Base-by-base conservation (phyloP, 139 green algal species). In the Raphidocelis subcapitata region DNA sequence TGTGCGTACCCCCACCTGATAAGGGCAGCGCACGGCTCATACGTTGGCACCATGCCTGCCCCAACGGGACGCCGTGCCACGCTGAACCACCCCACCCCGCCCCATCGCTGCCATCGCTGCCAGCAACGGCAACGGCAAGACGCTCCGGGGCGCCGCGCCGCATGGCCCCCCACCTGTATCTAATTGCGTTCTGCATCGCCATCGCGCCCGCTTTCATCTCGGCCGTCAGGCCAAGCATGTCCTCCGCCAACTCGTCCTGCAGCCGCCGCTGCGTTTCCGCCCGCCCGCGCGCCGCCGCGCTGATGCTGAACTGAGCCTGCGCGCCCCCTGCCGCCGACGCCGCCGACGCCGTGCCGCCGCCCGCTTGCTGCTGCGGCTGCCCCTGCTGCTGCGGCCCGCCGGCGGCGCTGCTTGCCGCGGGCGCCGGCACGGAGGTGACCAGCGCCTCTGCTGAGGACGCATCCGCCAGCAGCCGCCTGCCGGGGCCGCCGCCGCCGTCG, bases 211-310 rank as follows among this genome's bases (percentile, higher is more conserved):
- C 65, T 54, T 84, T 83, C 20, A 86, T 64, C 55, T 69, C 44
- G 24, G 72, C 59, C 1, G 73, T 68, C 73, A 86, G 77, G 28
- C 66, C 77, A 20, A 78, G 59, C 69, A 86, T 69, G 64, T 86
- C 81, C 10, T 68, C 74, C 23, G 74, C 76, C 60, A 86, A 51
- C 15, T 72, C 52, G 26, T 80, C 81, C 64, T 86, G 81, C 49
- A 81, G 52, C 3, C 41, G 56, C 65, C 80, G 68, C 46, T 82
- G 76, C 36, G 62, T 70, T 12, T n/a, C 28, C 26, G 72, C 26
- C 52, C n/a, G 29, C 15, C 59, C 62, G 16, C 64, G 33, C 8
- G 72, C 63, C 14, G 31, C 41, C 16, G 20, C 56, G 37, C 72
- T 72, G 21, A 78, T 33, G 24, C 36, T 77, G 31, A 77, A 63